Percentiles rank a stretch among this genome's conserved stretches.
Conservation (phyloP, 495 filamentous ascomycete species). For the Trichoderma asperelloides region DNA sequence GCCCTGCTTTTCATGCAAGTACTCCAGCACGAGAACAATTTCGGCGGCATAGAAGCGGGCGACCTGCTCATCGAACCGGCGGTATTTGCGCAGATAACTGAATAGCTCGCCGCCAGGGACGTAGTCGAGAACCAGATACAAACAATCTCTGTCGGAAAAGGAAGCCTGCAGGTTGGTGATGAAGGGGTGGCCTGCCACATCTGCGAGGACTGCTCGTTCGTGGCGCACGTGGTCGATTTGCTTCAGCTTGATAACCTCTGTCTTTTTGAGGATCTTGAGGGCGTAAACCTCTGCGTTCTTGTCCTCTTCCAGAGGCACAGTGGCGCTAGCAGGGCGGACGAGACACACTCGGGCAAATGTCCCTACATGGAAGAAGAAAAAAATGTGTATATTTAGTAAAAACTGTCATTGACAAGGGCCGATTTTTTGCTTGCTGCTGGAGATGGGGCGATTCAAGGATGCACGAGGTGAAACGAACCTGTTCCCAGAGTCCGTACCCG, state of each 20-base stretch:
- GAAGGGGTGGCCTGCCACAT: constrained; percentile 87
- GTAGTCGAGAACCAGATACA: constrained; percentile 91
- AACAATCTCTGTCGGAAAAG: constrained; percentile 78
- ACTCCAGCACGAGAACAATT: constrained; percentile 87
- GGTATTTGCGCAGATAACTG: constrained; percentile 76
- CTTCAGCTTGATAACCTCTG: constrained; percentile 89
- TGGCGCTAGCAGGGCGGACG: constrained; percentile 50
- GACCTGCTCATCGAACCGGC: constrained; percentile 77
- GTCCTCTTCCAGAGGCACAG: constrained; percentile 40
- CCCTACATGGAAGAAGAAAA: constrained; percentile 47
- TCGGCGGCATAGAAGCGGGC: constrained; percentile 93
- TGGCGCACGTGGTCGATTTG: constrained; percentile 96
- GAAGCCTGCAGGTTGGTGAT: constrained; percentile 86
- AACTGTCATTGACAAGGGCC: background rate
- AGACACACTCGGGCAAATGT: constrained; percentile 96
- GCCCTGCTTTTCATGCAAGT: constrained; percentile 71
- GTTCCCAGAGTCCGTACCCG: constrained; percentile 87
- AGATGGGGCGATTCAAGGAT: background rate
- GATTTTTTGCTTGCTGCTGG: background rate
- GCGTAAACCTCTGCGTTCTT: constrained; percentile 62
- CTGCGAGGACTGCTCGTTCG: constrained; percentile 77
- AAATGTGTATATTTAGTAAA: constrained; percentile 13
- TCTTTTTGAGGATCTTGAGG: constrained; percentile 87
- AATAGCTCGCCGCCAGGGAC: constrained; percentile 95
- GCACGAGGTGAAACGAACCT: constrained; percentile 38